phyloP scores from a whole-genome alignment of 768 basidiomycete genomes.

The Trametes sanguinea region DNA sequence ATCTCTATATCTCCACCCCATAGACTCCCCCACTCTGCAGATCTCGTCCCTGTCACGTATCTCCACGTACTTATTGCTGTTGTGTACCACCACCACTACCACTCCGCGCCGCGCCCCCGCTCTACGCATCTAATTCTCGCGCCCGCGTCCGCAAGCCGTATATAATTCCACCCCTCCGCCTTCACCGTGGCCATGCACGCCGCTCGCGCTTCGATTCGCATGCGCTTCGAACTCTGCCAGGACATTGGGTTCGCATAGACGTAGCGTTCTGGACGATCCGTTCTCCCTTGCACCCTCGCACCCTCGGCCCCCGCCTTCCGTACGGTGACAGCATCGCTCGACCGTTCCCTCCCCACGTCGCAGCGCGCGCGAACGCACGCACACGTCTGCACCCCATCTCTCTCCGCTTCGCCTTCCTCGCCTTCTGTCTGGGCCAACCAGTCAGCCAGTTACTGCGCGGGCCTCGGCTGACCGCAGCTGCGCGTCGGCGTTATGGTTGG shows the following conservation, averaged over 20 bases:
- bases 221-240: not conserved
- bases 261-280: not conserved
- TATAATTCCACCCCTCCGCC: not conserved
- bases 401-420: no score
- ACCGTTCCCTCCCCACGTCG: no score
- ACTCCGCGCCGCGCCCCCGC: not conserved
- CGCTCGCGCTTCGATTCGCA: not conserved
- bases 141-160: not conserved
- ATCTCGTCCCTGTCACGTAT: not conserved
- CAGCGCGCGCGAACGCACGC: no score
- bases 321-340: no score
- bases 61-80: not conserved
- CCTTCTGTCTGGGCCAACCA: no score
- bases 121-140: not conserved
- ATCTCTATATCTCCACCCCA: no score
- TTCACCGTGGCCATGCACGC: not conserved
- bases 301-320: no score
- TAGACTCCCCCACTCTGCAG: conserved; percentile 15
- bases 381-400: no score
- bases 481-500: no score
- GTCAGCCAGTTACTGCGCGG: no score
- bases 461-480: no score
- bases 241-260: no score
- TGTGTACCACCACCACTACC: conserved; percentile 2
- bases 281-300: not conserved